phyloP scores from a whole-genome alignment of 1,139 yeast genomes.

The Diutina scorzettiae region DNA sequence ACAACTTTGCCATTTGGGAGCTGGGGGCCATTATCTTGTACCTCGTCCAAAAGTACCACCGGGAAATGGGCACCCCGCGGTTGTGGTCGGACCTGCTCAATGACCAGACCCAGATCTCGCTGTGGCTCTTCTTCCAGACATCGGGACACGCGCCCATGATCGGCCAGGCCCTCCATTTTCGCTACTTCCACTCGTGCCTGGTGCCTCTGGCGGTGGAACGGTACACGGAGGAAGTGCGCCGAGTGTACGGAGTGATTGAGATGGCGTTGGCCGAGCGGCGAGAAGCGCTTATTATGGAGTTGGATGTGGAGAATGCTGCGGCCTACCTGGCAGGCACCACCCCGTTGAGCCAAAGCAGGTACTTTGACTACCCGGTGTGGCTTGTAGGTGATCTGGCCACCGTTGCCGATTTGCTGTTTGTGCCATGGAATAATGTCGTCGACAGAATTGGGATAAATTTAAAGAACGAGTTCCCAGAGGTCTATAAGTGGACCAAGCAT shows the following conservation, averaged over 20 bases:
- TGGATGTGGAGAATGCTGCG: constrained; percentile 81
- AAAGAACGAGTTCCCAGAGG: constrained; percentile 86
- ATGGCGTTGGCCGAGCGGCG: constrained; percentile 92
- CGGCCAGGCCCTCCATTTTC: constrained; percentile 91
- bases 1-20: constrained; percentile 83
- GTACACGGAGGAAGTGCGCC: constrained; percentile 84
- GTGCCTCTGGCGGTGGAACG: constrained; percentile 86
- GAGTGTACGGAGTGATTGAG: constrained; percentile 90
- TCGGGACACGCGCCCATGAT: constrained; percentile 98
- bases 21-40: constrained; percentile 84
- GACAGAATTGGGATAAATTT: constrained; percentile 85
- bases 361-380: constrained; percentile 93
- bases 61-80: constrained; percentile 60
- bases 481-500: constrained; percentile 87
- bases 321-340: constrained; percentile 84
- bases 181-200: constrained; percentile 79
- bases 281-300: constrained; percentile 82
- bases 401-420: constrained; percentile 84
- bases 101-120: constrained; percentile 77
- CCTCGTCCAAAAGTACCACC: constrained; percentile 53
- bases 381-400: constrained; percentile 84
- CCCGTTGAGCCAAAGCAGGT: constrained; percentile 73
- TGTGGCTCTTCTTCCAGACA: constrained; percentile 92
- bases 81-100: constrained; percentile 72
- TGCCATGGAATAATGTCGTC: constrained; percentile 95